Percentiles rank a stretch among this genome's conserved stretches.
Evolutionary conservation across 2,329 filamentous ascomycete species (phyloP).

Genomic region (Phialophora tarda): DNA sequence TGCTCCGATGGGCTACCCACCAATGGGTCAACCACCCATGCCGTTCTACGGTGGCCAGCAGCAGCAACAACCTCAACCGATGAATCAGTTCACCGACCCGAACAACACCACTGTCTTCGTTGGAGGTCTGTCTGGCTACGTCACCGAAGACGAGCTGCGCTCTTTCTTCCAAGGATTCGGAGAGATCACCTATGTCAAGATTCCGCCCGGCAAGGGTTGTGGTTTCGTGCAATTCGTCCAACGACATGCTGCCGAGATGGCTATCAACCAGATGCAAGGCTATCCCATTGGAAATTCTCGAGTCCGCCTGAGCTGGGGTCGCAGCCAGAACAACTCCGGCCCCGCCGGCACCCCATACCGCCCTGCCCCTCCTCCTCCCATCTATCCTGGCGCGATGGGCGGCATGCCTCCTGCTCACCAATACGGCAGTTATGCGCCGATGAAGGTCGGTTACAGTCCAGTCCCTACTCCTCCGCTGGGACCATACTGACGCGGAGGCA

Average conservation of each 20-base stretch:
- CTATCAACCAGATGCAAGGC: constrained; percentile 99
- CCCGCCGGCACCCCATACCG: constrained; percentile 95
- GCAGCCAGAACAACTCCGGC: constrained; percentile 98
- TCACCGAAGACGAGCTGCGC: constrained; percentile 98
- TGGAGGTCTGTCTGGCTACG: constrained; percentile 93
- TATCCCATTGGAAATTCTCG: constrained; percentile 99
- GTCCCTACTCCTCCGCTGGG: constrained; percentile 34
- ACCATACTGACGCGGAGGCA: constrained; percentile 26
- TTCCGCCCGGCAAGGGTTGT: constrained; percentile 97
- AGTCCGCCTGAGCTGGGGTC: constrained; percentile 95
- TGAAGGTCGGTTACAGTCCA: constrained; percentile 61
- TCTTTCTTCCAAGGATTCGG: constrained; percentile 99
- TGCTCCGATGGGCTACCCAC: constrained; percentile 67
- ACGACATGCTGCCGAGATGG: constrained; percentile 98
- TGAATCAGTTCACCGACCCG: constrained; percentile 99
- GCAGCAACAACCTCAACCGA: constrained; percentile 85
- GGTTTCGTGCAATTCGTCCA: constrained; percentile 99
- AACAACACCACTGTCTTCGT: constrained; percentile 99
- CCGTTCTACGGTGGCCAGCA: constrained; percentile 71
- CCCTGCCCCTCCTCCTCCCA: constrained; percentile 81
- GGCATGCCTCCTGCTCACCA: constrained; percentile 69
- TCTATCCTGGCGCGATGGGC: constrained; percentile 67
- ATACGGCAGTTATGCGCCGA: constrained; percentile 69
- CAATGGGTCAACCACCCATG: constrained; percentile 72
- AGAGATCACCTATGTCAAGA: constrained; percentile 99